Evolutionary conservation across 495 filamentous ascomycete species (phyloP).

Genomic region (Neurospora terricola): DNA sequence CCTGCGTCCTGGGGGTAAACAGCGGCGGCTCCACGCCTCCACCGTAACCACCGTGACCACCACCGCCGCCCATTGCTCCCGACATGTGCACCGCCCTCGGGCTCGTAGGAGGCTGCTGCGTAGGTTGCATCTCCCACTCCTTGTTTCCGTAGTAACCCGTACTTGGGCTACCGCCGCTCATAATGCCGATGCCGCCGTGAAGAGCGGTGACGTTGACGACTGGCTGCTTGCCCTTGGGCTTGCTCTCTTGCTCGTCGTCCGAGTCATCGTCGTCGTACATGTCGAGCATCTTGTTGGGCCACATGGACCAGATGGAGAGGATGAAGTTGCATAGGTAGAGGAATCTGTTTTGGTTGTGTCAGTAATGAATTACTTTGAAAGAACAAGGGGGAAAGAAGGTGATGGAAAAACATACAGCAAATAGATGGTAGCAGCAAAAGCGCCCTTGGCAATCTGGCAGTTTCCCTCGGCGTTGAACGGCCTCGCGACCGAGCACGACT

Average conservation of each 20-base stretch:
- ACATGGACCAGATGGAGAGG: conserved; percentile 50
- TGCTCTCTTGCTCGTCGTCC: conserved; percentile 17
- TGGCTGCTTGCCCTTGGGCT: conserved; percentile 3
- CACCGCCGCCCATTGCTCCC: conserved; percentile 1
- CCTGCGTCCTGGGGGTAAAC: conserved; percentile 44
- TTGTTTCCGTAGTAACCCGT: conserved; percentile 12
- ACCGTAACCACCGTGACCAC: not conserved
- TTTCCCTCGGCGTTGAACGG: conserved; percentile 46
- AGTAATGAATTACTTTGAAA: not conserved
- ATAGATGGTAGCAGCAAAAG: conserved; percentile 60
- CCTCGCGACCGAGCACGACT: conserved; percentile 58
- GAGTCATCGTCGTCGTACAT: conserved; percentile 30
- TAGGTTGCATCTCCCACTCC: conserved; percentile 36
- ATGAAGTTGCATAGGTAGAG: conserved; percentile 46
- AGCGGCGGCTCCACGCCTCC: conserved; percentile 12
- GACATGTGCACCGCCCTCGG: not conserved
- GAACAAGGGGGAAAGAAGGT: not conserved
- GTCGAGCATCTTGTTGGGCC: conserved; percentile 40
- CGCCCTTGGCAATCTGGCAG: conserved; percentile 66
- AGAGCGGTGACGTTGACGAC: not conserved
- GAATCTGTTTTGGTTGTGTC: conserved; percentile 24
- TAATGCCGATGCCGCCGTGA: not conserved
- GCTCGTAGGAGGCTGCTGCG: conserved; percentile 3
- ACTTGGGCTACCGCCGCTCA: conserved; percentile 4
- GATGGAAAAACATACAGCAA: conserved; percentile 51